Evolutionary conservation across 129 eudicot species (phyloP).

Genomic region (Flaveria trinervia): DNA sequence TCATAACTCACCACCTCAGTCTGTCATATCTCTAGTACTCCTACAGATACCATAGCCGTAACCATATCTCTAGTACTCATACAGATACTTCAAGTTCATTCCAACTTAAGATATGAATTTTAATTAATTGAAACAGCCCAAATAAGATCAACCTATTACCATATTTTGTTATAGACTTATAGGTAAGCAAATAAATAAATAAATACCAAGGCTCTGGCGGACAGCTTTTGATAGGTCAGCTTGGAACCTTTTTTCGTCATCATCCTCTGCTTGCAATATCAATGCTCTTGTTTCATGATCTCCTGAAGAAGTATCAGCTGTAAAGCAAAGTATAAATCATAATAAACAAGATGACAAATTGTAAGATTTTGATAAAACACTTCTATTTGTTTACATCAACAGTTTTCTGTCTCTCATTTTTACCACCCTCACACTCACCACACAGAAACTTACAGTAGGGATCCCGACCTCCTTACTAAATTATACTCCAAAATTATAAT

Average conservation of each 20-base stretch:
- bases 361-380: neutral
- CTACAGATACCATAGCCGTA: neutral
- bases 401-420: neutral
- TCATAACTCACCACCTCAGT: neutral
- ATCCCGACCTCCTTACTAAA: neutral
- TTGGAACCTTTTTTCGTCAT: slow-evolving; percentile 89
- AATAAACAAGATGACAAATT: no score
- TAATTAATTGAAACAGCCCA: neutral
- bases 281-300: slow-evolving; percentile 53
- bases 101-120: slow-evolving; percentile 9
- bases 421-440: slow-evolving; percentile 16
- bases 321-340: slow-evolving; percentile 22
- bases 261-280: slow-evolving; percentile 66
- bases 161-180: neutral
- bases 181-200: slow-evolving; percentile 7
- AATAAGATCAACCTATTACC: slow-evolving; percentile 12
- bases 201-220: slow-evolving; percentile 87
- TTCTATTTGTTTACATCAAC: neutral
- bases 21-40: neutral
- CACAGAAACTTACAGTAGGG: neutral
- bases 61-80: slow-evolving; percentile 3
- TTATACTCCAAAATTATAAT: neutral
- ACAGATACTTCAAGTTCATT: neutral
- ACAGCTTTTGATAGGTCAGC: slow-evolving; percentile 94
- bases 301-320: slow-evolving; percentile 34